Evolutionary conservation across 2,329 filamentous ascomycete species (phyloP).

Genomic region (Pleurostoma richardsiae): DNA sequence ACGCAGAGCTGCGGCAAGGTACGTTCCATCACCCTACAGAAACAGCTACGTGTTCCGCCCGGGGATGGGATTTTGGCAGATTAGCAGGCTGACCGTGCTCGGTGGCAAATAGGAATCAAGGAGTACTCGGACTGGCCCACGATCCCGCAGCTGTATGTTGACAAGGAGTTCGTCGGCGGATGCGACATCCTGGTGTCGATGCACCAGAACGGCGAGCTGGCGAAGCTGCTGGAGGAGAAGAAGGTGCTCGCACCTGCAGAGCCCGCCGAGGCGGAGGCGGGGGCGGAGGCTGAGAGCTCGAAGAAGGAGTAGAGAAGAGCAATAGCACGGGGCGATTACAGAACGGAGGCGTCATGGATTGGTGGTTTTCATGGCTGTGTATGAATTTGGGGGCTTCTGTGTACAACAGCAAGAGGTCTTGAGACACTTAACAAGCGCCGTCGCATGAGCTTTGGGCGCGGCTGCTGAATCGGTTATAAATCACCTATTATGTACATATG

Average conservation of each 20-base stretch:
- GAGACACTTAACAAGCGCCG: too few relatives aligned
- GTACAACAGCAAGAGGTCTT: conserved; percentile 6
- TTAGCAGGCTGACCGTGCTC: not conserved
- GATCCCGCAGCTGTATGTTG: conserved; percentile 92
- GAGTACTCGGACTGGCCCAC: conserved; percentile 99
- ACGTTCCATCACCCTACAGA: conserved; percentile 16
- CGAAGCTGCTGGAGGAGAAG: conserved; percentile 89
- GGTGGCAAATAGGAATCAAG: conserved; percentile 69
- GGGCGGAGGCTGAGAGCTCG: conserved; percentile 16
- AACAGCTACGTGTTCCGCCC: not conserved
- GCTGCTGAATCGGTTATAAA: too few relatives aligned
- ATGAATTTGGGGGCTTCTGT: not conserved
- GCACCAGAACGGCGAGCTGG: conserved; percentile 93
- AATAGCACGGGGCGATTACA: too few relatives aligned
- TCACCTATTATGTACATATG: too few relatives aligned
- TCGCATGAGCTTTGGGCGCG: too few relatives aligned
- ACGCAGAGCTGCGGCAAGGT: conserved; percentile 80
- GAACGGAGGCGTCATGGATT: too few relatives aligned
- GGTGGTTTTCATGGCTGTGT: not conserved
- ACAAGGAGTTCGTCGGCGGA: conserved; percentile 95
- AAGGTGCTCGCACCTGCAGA: conserved; percentile 66
- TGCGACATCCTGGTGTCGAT: conserved; percentile 95
- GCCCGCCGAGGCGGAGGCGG: conserved; percentile 23
- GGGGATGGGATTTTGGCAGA: not conserved
- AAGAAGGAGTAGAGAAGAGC: not conserved